These are phyloP conservation scores for Trichoderma simmonsii DNA, from an alignment of 2,329 filamentous ascomycete genomes.

Conservation along the genomic window DNA sequence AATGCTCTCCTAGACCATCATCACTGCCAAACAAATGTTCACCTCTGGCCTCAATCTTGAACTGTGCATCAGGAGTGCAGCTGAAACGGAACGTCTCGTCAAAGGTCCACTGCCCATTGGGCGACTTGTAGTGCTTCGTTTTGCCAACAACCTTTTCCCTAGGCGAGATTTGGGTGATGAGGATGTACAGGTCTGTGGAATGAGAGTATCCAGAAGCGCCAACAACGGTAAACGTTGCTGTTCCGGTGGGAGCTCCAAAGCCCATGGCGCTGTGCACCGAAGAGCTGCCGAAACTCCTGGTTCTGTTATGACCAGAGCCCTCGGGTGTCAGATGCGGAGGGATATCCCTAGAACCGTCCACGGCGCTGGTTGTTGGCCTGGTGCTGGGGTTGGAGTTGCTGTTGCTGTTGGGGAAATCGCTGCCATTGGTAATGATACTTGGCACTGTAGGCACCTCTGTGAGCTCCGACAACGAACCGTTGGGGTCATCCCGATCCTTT, in stretches of 20 bases:
- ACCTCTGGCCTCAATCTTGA: conserved; percentile 81
- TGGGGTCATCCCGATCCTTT: conserved; percentile 59
- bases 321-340: background rate
- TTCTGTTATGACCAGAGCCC: conserved; percentile 45
- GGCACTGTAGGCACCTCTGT: conserved; percentile 36
- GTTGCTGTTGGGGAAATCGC: conserved; percentile 17
- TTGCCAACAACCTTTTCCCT: conserved; percentile 83
- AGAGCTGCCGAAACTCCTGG: conserved; percentile 59
- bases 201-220: conserved; percentile 75
- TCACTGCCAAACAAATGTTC: conserved; percentile 82
- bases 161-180: conserved; percentile 62
- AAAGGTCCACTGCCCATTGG: conserved; percentile 62
- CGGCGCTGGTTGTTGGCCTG: conserved; percentile 41
- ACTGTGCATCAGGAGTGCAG: conserved; percentile 79
- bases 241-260: conserved; percentile 63
- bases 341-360: conserved; percentile 6
- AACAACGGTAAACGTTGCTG: conserved; percentile 75
- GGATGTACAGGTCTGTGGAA: conserved; percentile 74
- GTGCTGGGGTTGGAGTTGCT: conserved; percentile 36
- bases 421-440: conserved; percentile 35
- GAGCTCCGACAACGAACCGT: conserved; percentile 43
- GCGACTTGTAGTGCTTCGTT: conserved; percentile 82
- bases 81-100: conserved; percentile 76
- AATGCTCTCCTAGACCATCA: conserved; percentile 75
- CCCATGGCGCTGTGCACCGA: conserved; percentile 62